phyloP scores from a whole-genome alignment of 1,139 yeast genomes.

The Suhomyces bolitotheri region DNA sequence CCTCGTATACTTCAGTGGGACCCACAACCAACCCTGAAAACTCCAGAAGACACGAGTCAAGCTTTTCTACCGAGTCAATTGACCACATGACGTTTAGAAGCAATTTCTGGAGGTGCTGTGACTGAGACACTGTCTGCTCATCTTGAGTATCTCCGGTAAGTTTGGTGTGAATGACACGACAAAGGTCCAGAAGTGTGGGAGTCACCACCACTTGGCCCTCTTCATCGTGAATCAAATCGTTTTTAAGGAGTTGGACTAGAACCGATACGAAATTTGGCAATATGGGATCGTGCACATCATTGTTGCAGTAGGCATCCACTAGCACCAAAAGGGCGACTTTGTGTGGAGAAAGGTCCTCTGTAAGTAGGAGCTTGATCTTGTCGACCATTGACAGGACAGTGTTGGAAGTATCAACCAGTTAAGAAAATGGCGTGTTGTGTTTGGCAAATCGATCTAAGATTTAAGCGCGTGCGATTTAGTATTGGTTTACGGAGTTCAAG shows the following conservation, averaged over 20 bases:
- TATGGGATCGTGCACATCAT: slow-evolving; percentile 16
- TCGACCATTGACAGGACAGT: slow-evolving; percentile 1
- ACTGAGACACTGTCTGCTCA: slow-evolving; percentile 3
- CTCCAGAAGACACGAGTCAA: slow-evolving; percentile 26
- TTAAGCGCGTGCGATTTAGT: no score
- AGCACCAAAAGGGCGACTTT: slow-evolving; percentile 31
- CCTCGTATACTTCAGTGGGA: slow-evolving; percentile 12
- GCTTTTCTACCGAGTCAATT: slow-evolving; percentile 37
- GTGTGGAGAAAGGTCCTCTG: slow-evolving; percentile 40
- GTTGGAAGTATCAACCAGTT: no score
- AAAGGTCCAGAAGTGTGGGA: slow-evolving; percentile 32
- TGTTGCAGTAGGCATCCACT: slow-evolving; percentile 24
- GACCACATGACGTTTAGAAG: slow-evolving; percentile 29
- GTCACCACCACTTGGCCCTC: slow-evolving; percentile 25
- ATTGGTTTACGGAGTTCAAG: no score
- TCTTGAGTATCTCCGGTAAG: not conserved
- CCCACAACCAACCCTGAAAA: slow-evolving; percentile 11
- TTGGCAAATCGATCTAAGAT: no score
- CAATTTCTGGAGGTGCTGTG: slow-evolving; percentile 13
- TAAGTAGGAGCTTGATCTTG: slow-evolving; percentile 20
- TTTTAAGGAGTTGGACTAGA: slow-evolving; percentile 27
- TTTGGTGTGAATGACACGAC: slow-evolving; percentile 11
- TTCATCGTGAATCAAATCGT: slow-evolving; percentile 28
- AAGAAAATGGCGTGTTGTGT: no score
- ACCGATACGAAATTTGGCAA: slow-evolving; percentile 18